phyloP scores from a whole-genome alignment of 2,329 filamentous ascomycete genomes.

The Ceratocystis lukuohia region DNA sequence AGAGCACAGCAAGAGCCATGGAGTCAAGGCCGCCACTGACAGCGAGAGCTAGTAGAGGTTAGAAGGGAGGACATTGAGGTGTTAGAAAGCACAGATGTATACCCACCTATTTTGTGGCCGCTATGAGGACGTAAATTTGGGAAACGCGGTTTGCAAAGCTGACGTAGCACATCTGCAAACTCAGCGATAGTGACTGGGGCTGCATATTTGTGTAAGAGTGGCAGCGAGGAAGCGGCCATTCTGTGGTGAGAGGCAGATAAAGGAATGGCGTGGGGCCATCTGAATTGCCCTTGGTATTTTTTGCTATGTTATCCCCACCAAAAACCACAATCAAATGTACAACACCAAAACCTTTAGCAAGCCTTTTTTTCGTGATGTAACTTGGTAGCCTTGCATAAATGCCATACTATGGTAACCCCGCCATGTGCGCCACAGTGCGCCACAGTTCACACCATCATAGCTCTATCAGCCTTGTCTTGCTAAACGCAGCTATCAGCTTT shows the following conservation, averaged over 20 bases:
- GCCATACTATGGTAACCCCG: neutral
- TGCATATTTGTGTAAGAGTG: neutral
- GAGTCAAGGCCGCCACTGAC: conserved; percentile 91
- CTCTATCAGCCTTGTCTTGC: neutral
- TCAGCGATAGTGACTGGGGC: neutral
- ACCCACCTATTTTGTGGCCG: conserved; percentile 5
- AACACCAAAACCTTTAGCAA: too few relatives aligned
- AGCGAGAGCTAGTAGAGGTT: conserved; percentile 46
- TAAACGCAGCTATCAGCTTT: neutral
- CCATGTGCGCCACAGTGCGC: too few relatives aligned
- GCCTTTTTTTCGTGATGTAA: too few relatives aligned
- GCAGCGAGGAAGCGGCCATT: neutral
- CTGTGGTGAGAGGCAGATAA: neutral
- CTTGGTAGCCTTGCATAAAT: too few relatives aligned
- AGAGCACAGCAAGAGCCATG: conserved; percentile 82
- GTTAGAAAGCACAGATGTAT: neutral
- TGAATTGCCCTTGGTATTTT: neutral
- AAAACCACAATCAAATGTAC: too few relatives aligned
- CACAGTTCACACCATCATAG: neutral
- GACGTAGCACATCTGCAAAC: conserved; percentile 11
- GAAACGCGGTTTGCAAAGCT: neutral
- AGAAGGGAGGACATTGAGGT: neutral
- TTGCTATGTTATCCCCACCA: too few relatives aligned
- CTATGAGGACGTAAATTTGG: neutral
- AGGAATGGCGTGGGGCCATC: neutral